Conservation (phyloP, 305 asterid species). For the Fraxinus angustifolia region DNA sequence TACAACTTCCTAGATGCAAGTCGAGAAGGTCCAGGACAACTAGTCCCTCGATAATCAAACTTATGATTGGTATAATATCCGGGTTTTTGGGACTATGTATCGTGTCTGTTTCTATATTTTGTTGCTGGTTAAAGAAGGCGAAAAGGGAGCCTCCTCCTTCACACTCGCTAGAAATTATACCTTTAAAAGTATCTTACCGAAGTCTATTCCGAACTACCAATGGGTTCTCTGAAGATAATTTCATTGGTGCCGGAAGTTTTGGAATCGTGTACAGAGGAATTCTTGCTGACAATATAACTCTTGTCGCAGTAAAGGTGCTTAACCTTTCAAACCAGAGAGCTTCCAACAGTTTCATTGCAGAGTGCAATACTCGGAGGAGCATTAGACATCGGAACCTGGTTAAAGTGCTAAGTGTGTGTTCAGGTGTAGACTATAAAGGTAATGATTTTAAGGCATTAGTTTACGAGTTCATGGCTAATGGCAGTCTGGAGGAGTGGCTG, state of each 20-base stretch:
- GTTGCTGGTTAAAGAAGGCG: neutral
- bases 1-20: constrained; percentile 22
- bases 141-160: neutral
- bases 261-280: constrained; percentile 15
- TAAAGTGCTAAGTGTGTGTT: constrained; percentile 20
- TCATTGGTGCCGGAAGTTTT: constrained; percentile 18
- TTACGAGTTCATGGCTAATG: constrained; percentile 22
- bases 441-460: constrained; percentile 20
- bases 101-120: neutral
- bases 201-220: constrained; percentile 17
- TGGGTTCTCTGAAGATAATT: constrained; percentile 12
- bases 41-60: neutral
- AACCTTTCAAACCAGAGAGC: constrained; percentile 12
- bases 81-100: constrained; percentile 7
- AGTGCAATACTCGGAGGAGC: constrained; percentile 23
- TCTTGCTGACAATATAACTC: constrained; percentile 12
- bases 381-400: constrained; percentile 13
- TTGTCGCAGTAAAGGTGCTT: constrained; percentile 4
- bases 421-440: neutral
- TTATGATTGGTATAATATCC: neutral
- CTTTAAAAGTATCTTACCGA: constrained; percentile 11
- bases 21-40: neutral
- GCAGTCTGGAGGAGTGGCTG: constrained; percentile 21
- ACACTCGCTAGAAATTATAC: neutral
- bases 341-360: constrained; percentile 18